phyloP scores from a whole-genome alignment of 1,284 basidiomycete genomes.

The Puccinia novopanici region DNA sequence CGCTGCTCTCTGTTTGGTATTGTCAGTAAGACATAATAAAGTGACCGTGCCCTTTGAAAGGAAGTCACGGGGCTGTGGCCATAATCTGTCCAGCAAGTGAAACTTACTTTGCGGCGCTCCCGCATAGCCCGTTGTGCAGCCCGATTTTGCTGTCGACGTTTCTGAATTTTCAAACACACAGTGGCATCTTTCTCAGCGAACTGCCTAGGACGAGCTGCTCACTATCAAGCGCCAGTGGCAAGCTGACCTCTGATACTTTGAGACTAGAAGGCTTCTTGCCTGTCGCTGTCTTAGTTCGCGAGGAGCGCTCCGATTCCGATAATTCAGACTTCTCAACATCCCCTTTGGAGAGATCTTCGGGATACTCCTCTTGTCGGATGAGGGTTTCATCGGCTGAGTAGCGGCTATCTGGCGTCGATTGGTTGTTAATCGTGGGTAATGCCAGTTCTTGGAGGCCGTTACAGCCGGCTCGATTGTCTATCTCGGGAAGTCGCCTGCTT shows the following conservation, averaged over 20 bases:
- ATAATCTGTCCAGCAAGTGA: not conserved
- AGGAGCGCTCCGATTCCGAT: slow-evolving; percentile 1
- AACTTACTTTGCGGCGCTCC: slow-evolving; percentile 40
- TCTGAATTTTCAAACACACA: not conserved
- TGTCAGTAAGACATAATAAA: not conserved
- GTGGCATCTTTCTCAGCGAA: not conserved
- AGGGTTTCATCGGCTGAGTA: not conserved
- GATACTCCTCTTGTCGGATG: not conserved
- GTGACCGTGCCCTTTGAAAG: not conserved
- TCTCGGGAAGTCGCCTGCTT: not conserved
- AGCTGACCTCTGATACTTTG: slow-evolving; percentile 30
- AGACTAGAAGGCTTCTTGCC: slow-evolving; percentile 15
- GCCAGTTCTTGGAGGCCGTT: not conserved
- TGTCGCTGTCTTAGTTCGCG: not conserved
- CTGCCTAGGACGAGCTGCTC: not conserved
- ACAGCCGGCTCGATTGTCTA: slow-evolving; percentile 1
- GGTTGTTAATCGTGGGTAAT: slow-evolving; percentile 7
- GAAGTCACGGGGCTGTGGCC: not conserved
- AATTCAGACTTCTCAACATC: not conserved
- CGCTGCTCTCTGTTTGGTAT: slow-evolving; percentile 24
- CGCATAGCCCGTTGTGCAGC: slow-evolving; percentile 41
- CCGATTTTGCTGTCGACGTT: slow-evolving; percentile 38
- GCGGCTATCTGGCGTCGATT: not conserved
- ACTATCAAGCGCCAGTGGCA: not conserved
- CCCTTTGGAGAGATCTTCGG: slow-evolving; percentile 9